Conservation (phyloP, 2,329 filamentous ascomycete genomes). For the Clonostachys rhizophaga region DNA sequence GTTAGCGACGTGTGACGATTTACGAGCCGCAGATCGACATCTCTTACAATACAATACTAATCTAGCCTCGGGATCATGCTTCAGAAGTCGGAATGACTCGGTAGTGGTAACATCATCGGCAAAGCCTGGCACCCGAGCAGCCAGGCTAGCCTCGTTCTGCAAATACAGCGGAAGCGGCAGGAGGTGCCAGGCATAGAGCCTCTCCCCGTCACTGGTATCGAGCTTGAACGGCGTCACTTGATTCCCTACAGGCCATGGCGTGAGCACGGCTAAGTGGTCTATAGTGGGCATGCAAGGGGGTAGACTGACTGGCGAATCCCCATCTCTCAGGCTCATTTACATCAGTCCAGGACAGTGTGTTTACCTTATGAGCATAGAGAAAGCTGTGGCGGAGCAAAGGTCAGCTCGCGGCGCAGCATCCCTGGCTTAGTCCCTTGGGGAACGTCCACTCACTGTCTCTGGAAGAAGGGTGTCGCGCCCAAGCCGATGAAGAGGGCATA, state of each 20-base stretch:
- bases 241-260: constrained; percentile 49
- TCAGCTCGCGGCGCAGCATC: neutral
- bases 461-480: constrained; percentile 65
- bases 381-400: constrained; percentile 46
- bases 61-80: constrained; percentile 56
- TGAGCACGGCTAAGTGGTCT: neutral
- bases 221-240: constrained; percentile 86
- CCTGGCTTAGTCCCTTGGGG: neutral
- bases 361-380: constrained; percentile 78
- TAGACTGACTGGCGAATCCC: constrained; percentile 72
- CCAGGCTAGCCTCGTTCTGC: constrained; percentile 61
- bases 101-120: constrained; percentile 49
- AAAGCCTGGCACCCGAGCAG: constrained; percentile 43
- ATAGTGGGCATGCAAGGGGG: neutral
- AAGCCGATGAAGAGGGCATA: constrained; percentile 65
- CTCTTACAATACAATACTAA: constrained; percentile 59
- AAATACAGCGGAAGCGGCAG: constrained; percentile 74
- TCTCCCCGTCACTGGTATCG: constrained; percentile 68
- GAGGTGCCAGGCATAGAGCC: constrained; percentile 86
- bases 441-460: constrained; percentile 64
- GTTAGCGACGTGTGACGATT: no score
- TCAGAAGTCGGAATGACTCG: constrained; percentile 56
- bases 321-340: constrained; percentile 74
- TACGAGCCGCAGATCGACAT: neutral
- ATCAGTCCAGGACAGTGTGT: constrained; percentile 68